Evolutionary conservation across 2,329 filamentous ascomycete genomes (phyloP).

Genomic region (Epichloe elymi): DNA sequence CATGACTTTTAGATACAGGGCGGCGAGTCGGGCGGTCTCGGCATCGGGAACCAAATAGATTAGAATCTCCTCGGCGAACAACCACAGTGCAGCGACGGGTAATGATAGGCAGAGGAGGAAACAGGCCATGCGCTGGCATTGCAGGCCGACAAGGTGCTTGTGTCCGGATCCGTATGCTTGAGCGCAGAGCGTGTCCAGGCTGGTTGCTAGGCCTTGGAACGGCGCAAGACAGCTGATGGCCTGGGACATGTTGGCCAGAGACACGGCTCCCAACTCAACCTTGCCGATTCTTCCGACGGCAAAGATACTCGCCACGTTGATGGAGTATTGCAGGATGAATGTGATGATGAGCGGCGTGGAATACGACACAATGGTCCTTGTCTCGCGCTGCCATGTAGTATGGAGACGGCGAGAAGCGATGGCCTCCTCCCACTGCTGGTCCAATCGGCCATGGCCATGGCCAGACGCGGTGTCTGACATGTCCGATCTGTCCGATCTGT

Average conservation of each 20-base stretch:
- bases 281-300: constrained; percentile 65
- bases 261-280: constrained; percentile 35
- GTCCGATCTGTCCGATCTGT: not conserved
- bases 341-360: constrained; percentile 56
- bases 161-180: constrained; percentile 89
- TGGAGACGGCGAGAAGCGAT: constrained; percentile 68
- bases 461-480: constrained; percentile 23
- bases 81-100: constrained; percentile 61
- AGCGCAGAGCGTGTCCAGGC: constrained; percentile 81
- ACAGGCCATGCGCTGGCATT: constrained; percentile 68
- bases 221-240: constrained; percentile 68
- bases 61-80: constrained; percentile 53
- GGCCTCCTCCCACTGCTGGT: constrained; percentile 74
- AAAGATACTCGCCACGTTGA: constrained; percentile 73
- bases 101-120: constrained; percentile 62
- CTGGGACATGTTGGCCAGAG: constrained; percentile 56
- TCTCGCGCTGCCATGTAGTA: constrained; percentile 84
- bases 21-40: constrained; percentile 56
- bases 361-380: constrained; percentile 64
- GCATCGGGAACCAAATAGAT: constrained; percentile 27
- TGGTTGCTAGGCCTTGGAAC: constrained; percentile 77
- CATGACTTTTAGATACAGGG: constrained; percentile 58
- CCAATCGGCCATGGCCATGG: constrained; percentile 37
- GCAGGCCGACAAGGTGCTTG: constrained; percentile 74
- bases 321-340: constrained; percentile 69